Base-by-base conservation (phyloP, 1,284 basidiomycete genomes). In the Naganishia liquefaciens region DNA sequence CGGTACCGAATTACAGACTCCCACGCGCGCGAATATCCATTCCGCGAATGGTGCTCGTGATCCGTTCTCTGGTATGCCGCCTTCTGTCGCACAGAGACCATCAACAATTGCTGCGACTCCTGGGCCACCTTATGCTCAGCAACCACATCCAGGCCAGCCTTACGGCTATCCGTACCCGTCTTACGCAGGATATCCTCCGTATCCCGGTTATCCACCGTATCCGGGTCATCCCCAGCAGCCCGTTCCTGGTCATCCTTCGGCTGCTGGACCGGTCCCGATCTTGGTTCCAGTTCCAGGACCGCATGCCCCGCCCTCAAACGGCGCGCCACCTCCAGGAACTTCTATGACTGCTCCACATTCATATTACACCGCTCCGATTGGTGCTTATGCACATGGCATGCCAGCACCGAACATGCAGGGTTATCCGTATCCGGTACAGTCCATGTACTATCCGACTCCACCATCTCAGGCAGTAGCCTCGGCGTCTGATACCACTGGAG, bases 121-220 rank as follows among this genome's bases (percentile, higher is more conserved):
- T 17, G 49, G 46, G 6, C 46, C 57, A 50, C 21, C 30, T 39
- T 46, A 42, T 30, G 33, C 11, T n/a, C 6, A 42, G 28, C 46
- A 39, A 50, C 46, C 33, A 5, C 43, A 43, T 27, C 42, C 33
- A 21, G 44, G 55, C 11, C 57, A 60, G n/a, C 47, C 57, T 15
- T 50, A 60, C 21, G 57, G 57, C 2, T 60, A 60, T 19, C 57
- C 57, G 5, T 60, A 60, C 40, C 33, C 57, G 9, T 46, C 46
- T 5, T 60, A 60, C 23, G 30, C 46, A 17, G 57, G 57, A 19
- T 60, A 60, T 27, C 57, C 55, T 21, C n/a, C 43, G 19, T 58
- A 58, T 58, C 55, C 46, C 1, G 46, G 57, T 6, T 60, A 60
- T 39, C 33, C 57, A 1, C 57, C 33, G n/a, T 60, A 50, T 28